Evolutionary conservation across 2,329 filamentous ascomycete genomes (phyloP), one percentile per base, ranked within the genome.

Genomic region (Cladophialophora chaetospira): DNA sequence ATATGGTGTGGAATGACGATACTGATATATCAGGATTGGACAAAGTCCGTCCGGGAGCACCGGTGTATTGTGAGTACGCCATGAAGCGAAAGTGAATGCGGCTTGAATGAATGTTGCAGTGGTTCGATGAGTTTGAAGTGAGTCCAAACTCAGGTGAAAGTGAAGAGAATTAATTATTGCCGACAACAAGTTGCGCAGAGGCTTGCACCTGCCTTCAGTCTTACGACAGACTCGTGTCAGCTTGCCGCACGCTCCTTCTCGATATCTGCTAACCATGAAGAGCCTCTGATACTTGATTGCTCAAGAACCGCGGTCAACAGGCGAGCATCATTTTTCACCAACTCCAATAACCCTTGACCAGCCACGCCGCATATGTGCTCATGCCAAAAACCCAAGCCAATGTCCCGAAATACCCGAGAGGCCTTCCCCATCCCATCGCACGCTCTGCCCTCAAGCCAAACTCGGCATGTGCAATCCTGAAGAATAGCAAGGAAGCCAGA

Each of bases 391-490:
- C 21, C 40, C 67, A 64, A 2, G 36, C 62, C 50, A 68, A 55
- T 1, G 65, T 69, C 4, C 65, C 64, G 29, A 62, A 65, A 53
- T 66, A 66, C 5, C 69, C 69, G 0, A 65, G 48, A 10, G 61
- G 53, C 31, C 70, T 58, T 3, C 69, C 69, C 36, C 49, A 47
- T 3, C 67, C 67, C 35, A 64, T 50, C 2, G 65, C 50, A 4
- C 67, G 62, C 26, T 70, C 62, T 2, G 57, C 48, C 51, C 66
- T 66, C 28, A 78, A 36, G 0, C 75, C 75, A 9, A 74, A 49
- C 54, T 78, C 75, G 28, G 65, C 67, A 62, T 78, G 74, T 15
- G 67, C 53, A 13, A 77, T 63, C 38, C 75, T 69, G 23, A 73
- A 53, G 19, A 70, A 69, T n/a, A 77, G 65, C 36, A 77, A 63